phyloP scores from a whole-genome alignment of 106 monocot genomes.

The Dioscorea dumetorum region DNA sequence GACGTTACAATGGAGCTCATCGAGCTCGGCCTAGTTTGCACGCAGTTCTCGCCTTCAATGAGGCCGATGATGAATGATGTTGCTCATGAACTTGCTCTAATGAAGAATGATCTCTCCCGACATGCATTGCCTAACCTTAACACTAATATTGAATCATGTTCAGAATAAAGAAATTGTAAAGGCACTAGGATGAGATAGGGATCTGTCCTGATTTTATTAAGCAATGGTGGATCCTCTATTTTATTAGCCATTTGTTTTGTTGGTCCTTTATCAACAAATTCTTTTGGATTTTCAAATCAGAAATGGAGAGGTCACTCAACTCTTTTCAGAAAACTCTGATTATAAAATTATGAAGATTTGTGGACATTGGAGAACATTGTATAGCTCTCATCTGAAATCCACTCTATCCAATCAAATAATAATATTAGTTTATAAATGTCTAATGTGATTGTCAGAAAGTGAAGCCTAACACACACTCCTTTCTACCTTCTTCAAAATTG shows the following conservation, averaged over 20 bases:
- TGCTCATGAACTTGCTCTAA: conserved; percentile 36
- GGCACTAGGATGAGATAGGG: background rate
- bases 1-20: conserved; percentile 28
- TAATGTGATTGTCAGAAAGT: background rate
- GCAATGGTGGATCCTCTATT: conserved; percentile 4
- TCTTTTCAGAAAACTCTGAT: too few species aligned
- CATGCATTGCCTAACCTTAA: conserved; percentile 2
- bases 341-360: background rate
- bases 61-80: conserved; percentile 55
- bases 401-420: background rate
- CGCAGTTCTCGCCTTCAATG: conserved; percentile 27
- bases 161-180: conserved; percentile 8
- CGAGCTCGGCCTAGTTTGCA: conserved; percentile 38
- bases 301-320: conserved; percentile 27
- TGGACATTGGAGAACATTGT: background rate
- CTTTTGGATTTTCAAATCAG: conserved; percentile 20
- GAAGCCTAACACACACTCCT: background rate
- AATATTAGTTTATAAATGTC: background rate
- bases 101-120: conserved; percentile 37
- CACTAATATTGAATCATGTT: conserved; percentile 5
- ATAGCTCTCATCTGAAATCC: too few species aligned
- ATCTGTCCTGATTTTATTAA: conserved; percentile 2
- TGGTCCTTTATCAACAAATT: conserved; percentile 12
- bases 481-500: too few species aligned
- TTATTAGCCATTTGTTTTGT: conserved; percentile 3